Percentiles rank a stretch among this genome's conserved stretches.
phyloP scores from a whole-genome alignment of 2,329 filamentous ascomycete genomes.

The Ophiocordyceps camponoti-saundersi region DNA sequence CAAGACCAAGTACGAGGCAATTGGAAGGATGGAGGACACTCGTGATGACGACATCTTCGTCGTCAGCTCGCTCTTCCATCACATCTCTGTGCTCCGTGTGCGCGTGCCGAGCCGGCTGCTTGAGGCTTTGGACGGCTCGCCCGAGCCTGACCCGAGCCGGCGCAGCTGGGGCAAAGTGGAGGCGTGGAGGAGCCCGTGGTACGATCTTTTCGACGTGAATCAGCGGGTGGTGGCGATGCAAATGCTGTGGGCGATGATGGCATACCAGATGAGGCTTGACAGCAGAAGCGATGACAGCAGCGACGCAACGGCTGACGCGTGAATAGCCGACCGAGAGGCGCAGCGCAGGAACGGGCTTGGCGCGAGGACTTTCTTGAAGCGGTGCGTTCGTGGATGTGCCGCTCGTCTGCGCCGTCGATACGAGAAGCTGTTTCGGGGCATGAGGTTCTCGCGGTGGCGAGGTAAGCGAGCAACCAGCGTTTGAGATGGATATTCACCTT shows the following conservation, averaged over 20 bases:
- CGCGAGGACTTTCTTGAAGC: background rate
- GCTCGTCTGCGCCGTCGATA: background rate
- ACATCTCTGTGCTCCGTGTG: conserved; percentile 39
- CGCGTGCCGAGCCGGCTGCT: conserved; percentile 38
- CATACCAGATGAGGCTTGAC: conserved; percentile 37
- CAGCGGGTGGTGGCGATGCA: conserved; percentile 40
- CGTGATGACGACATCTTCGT: conserved; percentile 45
- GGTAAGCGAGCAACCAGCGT: background rate
- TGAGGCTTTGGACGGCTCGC: conserved; percentile 31
- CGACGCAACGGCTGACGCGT: conserved; percentile 1
- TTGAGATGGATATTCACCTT: background rate
- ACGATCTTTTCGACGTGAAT: conserved; percentile 36
- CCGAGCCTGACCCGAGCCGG: conserved; percentile 13
- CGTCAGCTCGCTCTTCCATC: conserved; percentile 43
- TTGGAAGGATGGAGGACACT: conserved; percentile 30
- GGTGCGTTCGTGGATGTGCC: background rate
- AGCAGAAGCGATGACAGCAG: background rate
- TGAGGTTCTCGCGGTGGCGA: background rate
- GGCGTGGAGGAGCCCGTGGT: conserved; percentile 43
- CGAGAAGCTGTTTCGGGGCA: background rate
- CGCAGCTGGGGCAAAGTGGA: conserved; percentile 34
- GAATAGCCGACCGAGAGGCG: conserved; percentile 2
- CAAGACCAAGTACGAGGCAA: conserved; percentile 38
- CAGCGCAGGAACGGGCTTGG: background rate
- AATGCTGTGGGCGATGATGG: conserved; percentile 41